Conservation (phyloP, 164 flowering plant species). For the Sextonia rubra region DNA sequence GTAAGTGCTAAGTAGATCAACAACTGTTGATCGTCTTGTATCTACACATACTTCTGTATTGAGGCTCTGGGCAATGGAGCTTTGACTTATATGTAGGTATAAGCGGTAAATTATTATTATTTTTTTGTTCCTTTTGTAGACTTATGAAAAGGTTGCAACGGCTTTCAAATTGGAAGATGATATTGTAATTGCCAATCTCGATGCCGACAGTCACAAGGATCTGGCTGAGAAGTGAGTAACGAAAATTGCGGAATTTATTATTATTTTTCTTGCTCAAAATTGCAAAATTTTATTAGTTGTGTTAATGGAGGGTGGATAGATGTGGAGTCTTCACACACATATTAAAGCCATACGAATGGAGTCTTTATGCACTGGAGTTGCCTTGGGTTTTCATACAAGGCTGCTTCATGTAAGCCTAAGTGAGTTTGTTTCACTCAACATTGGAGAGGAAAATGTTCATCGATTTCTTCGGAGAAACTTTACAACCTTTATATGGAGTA, state of each 20-base stretch:
- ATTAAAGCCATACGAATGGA: no score
- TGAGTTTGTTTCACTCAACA: no score
- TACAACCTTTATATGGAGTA: no score
- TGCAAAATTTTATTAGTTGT: neutral
- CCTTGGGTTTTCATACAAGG: no score
- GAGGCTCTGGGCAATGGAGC: neutral
- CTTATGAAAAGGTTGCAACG: slow-evolving; percentile 90
- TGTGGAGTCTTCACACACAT: no score
- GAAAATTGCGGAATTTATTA: no score
- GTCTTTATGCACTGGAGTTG: no score
- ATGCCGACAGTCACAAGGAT: slow-evolving; percentile 87
- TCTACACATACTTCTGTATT: neutral
- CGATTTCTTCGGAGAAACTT: no score
- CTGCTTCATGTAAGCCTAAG: no score
- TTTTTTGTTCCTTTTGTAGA: slow-evolving; percentile 31
- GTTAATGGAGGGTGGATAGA: no score
- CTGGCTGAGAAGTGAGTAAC: slow-evolving; percentile 49
- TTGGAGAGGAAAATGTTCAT: no score
- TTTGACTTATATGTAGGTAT: neutral
- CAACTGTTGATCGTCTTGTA: neutral
- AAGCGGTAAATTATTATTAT: neutral
- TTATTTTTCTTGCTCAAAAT: no score
- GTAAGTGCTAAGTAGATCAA: slow-evolving; percentile 38
- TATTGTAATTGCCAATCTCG: slow-evolving; percentile 87
- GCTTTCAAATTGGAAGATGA: slow-evolving; percentile 73